These are phyloP conservation scores for Musa acuminata DNA, from an alignment of 176 grass and related monocot genomes.

Conservation along the genomic window DNA sequence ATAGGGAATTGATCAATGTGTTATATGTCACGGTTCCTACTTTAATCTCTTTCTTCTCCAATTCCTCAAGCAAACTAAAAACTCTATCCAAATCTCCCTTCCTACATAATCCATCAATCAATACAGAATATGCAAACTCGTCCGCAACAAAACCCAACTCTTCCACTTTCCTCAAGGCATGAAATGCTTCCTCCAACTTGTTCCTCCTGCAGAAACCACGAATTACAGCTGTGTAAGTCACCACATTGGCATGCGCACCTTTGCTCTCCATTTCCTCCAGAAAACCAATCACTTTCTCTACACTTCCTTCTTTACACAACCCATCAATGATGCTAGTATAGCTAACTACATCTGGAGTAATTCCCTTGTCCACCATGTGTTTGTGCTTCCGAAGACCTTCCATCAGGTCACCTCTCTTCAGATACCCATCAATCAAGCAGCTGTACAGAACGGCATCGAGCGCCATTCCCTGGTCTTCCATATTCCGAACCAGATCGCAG, in stretches of 20 bases:
- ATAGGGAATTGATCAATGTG: slow-evolving; percentile 63
- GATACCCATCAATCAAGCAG: slow-evolving; percentile 49
- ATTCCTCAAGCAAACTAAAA: slow-evolving; percentile 48
- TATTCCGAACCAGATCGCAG: slow-evolving; percentile 31
- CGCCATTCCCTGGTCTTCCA: slow-evolving; percentile 32
- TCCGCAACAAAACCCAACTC: slow-evolving; percentile 42
- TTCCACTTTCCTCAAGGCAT: slow-evolving; percentile 45
- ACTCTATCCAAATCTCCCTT: slow-evolving; percentile 40
- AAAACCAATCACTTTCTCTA: slow-evolving; percentile 72
- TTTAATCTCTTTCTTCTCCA: slow-evolving; percentile 50
- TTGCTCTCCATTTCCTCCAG: slow-evolving; percentile 40
- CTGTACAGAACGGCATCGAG: slow-evolving; percentile 46
- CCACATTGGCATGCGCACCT: slow-evolving; percentile 43
- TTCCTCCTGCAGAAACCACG: slow-evolving; percentile 70
- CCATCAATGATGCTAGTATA: slow-evolving; percentile 61
- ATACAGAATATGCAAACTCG: slow-evolving; percentile 56
- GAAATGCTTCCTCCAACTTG: slow-evolving; percentile 56
- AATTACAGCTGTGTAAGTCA: slow-evolving; percentile 66
- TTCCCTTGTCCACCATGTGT: slow-evolving; percentile 47
- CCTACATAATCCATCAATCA: slow-evolving; percentile 57
- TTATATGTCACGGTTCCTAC: slow-evolving; percentile 45
- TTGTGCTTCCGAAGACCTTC: slow-evolving; percentile 48
- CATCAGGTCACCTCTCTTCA: slow-evolving; percentile 39
- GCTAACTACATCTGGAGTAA: slow-evolving; percentile 43
- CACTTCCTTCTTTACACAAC: slow-evolving; percentile 55